A percentile compares a stretch with the other conserved stretches of the same genome.
Conservation (phyloP, 805 yeast genomes). For the Saturnispora gosingensis region DNA sequence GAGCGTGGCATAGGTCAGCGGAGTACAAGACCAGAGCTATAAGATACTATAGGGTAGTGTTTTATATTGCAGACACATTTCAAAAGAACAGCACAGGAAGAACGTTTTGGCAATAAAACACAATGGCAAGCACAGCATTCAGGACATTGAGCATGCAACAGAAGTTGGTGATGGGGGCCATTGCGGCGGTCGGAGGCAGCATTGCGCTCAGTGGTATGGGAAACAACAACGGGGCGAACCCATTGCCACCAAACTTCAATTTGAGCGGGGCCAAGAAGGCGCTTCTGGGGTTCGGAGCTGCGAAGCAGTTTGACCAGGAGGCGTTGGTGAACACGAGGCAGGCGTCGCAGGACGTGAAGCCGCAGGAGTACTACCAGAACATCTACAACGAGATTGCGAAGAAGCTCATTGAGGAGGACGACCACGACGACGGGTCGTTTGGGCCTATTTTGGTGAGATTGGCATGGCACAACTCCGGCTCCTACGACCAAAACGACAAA, state of each 20-base stretch:
- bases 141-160: background rate
- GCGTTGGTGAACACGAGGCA: constrained; percentile 24
- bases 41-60: no score
- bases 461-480: constrained; percentile 44
- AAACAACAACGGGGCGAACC: background rate
- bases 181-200: background rate
- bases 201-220: background rate
- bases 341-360: constrained; percentile 25
- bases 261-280: constrained; percentile 1
- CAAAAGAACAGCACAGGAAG: no score
- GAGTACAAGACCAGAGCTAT: background rate
- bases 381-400: constrained; percentile 68
- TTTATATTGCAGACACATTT: no score
- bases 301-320: constrained; percentile 25
- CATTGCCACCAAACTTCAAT: background rate
- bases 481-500: constrained; percentile 33
- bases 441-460: constrained; percentile 39
- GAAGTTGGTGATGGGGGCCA: background rate
- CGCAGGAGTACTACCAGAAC: constrained; percentile 47
- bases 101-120: no score
- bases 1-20: background rate
- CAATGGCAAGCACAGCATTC: background rate
- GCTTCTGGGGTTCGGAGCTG: constrained; percentile 24
- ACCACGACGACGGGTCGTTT: constrained; percentile 53
- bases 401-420: constrained; percentile 45